Evolutionary conservation across 495 filamentous ascomycete genomes (phyloP), one percentile per base, ranked within the genome.

Genomic region (Trichoderma parareesei): DNA sequence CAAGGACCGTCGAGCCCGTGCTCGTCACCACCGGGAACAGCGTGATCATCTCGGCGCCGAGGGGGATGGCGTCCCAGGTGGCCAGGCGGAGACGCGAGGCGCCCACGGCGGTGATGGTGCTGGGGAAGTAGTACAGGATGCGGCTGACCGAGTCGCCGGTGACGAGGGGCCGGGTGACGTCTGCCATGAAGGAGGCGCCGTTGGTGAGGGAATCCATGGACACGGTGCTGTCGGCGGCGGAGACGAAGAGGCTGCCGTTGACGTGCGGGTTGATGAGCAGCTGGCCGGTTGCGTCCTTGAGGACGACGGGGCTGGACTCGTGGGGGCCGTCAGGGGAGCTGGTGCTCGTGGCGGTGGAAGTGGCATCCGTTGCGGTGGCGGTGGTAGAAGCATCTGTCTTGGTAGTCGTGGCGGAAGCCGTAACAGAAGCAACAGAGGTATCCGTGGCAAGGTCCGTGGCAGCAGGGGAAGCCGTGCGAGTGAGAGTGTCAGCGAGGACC

Each of bases 161-260:
- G n/a, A 55, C 48, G 27, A 16, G 9, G 61, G 5, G 7, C 4
- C 16, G 4, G 37, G 20, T 46, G 6, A 16, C 16, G 18, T 35
- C 41, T 10, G 37, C 41, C 27, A 46, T 9, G 41, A 63, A 46
- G 67, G 66, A 14, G 65, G 69, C 33, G 18, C 48, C 48, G 20
- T 55, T 27, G 48, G 48, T 55, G 5, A 55, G 48, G 48, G 5
- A 27, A 7, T 8, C 33, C 48, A 55, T 8, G 5, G 48, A 14
- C n/a, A 27, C 48, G 7, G 48, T 27, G 46, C 46, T 49, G 16
- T n/a, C n/a, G 46, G 46, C 46, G 11, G 46, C 46, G 16, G 46
- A 49, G n/a, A 49, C n/a, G 16, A 49, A 49, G 5, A 49, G 46
- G 11, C 48, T 55, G 11, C 48, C 48, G 18, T 55, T 55, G 7